Base-by-base conservation (phyloP, 2,329 filamentous ascomycete genomes). In the Arachnopeziza araneosa region DNA sequence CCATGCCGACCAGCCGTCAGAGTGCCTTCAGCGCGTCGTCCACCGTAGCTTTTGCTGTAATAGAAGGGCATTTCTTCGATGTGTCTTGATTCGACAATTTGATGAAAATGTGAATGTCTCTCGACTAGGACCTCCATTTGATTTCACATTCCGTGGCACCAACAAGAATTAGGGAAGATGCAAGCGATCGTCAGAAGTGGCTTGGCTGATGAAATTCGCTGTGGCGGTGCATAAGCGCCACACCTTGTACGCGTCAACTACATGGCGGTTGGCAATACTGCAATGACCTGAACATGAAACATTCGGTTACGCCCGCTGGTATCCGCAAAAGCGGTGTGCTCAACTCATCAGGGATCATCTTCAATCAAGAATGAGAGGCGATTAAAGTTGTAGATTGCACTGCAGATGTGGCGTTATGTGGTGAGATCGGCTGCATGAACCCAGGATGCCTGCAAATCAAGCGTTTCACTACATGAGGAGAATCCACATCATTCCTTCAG, bases 1-100 rank as follows among this genome's bases (percentile, higher is more conserved):
- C 81, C 81, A 66, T 83, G 76, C 66, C 77, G 77, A 72, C 82
- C 79, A 60, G 79, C 79, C 12, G 78, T 73, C 56, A 83, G 69
- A 62, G 78, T 80, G 44, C 78, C 81, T 57, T 79, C 79, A 17
- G 69, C 69, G 49, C 73, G 70, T 60, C 69, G 67, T 22, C 70
- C 69, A 52, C 74, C 75, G 64, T 73, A 72, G 54, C 63, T 65
- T 63, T 76, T 75, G 48, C 65, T 67, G 66, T 71, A 76, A 64
- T 74, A 71, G 63, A 75, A 70, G 36, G 68, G 68, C 72, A 75
- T 75, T 56, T 54, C 60, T 2, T 49, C 21, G 30, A 9, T 3
- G n/a, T 52, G n/a, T 30, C 9, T 30, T 30, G 26, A 30, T 5
- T 30, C 9, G 26, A 30, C 9, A 30, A 5, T 9, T 30, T 5